These are phyloP conservation scores for Globisporangium echinulatum DNA, from an alignment of 352 stramenopile species.

Conservation along the genomic window DNA sequence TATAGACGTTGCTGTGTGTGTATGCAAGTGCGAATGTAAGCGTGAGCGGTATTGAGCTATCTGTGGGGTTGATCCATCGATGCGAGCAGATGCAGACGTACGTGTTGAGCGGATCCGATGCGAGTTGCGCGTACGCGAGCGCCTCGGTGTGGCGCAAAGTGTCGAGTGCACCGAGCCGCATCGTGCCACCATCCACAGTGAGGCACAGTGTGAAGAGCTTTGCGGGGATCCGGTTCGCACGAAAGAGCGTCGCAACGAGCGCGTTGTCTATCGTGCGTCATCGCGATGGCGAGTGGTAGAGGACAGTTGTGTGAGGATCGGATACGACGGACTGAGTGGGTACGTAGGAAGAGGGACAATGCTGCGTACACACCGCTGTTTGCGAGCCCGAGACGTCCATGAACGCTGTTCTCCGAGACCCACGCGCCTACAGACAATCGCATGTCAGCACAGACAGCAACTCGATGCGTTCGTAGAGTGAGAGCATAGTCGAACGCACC, in stretches of 20 bases:
- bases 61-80: no score
- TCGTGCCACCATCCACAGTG: conserved; percentile 21
- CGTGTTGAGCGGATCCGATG: conserved; percentile 12
- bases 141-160: conserved; percentile 21
- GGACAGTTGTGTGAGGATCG: background rate
- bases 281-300: background rate
- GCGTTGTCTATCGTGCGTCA: conserved; percentile 30
- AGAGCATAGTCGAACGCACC: conserved; percentile 9
- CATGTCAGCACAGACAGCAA: background rate
- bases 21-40: background rate
- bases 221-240: conserved; percentile 68
- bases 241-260: conserved; percentile 65
- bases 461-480: background rate
- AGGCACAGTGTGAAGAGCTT: conserved; percentile 57
- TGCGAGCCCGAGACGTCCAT: conserved; percentile 75
- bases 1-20: conserved; percentile 2
- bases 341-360: background rate
- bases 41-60: conserved; percentile 15
- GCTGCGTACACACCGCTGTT: conserved; percentile 29
- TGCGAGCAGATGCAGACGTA: conserved; percentile 5
- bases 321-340: background rate
- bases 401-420: conserved; percentile 45
- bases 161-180: conserved; percentile 27
- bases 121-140: conserved; percentile 21
- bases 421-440: conserved; percentile 30